Conservation (phyloP, 1,284 basidiomycete genomes). For the Cryptococcus sp. region DNA sequence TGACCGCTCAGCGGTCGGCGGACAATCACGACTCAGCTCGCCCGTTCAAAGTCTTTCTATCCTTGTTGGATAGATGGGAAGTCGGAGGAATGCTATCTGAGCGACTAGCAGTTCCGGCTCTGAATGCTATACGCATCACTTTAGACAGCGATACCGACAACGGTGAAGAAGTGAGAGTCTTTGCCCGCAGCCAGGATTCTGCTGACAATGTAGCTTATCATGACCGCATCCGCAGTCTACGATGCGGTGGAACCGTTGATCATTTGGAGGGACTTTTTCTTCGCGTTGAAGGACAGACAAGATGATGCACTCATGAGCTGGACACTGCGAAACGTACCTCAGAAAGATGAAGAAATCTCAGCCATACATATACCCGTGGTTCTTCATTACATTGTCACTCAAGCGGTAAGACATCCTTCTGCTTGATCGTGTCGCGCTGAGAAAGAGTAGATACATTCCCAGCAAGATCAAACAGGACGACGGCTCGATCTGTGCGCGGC, state of each 20-base stretch:
- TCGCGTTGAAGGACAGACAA: slow-evolving; percentile 50
- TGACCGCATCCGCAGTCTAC: slow-evolving; percentile 84
- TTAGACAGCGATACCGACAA: neutral
- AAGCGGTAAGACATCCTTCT: too few relatives aligned
- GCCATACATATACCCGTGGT: slow-evolving; percentile 25
- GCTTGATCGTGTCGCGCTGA: slow-evolving; percentile 5
- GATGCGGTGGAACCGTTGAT: slow-evolving; percentile 87
- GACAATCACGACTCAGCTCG: neutral
- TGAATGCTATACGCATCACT: slow-evolving; percentile 19
- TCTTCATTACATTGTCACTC: slow-evolving; percentile 5
- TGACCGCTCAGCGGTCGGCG: neutral
- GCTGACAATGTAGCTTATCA: slow-evolving; percentile 56
- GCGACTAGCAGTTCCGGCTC: slow-evolving; percentile 67
- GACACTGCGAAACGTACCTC: slow-evolving; percentile 47
- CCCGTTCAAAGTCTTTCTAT: slow-evolving; percentile 93
- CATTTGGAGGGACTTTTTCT: slow-evolving; percentile 73
- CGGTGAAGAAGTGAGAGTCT: slow-evolving; percentile 10
- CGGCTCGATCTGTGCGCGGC: neutral
- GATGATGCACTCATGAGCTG: slow-evolving; percentile 45
- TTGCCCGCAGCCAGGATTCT: neutral
- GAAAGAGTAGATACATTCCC: slow-evolving; percentile 2
- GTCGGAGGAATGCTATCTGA: slow-evolving; percentile 79
- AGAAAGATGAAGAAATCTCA: slow-evolving; percentile 51
- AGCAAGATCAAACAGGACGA: neutral
- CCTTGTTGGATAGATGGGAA: slow-evolving; percentile 94